phyloP scores from a whole-genome alignment of 306 rosid genomes.

The Medicago ruthenica region DNA sequence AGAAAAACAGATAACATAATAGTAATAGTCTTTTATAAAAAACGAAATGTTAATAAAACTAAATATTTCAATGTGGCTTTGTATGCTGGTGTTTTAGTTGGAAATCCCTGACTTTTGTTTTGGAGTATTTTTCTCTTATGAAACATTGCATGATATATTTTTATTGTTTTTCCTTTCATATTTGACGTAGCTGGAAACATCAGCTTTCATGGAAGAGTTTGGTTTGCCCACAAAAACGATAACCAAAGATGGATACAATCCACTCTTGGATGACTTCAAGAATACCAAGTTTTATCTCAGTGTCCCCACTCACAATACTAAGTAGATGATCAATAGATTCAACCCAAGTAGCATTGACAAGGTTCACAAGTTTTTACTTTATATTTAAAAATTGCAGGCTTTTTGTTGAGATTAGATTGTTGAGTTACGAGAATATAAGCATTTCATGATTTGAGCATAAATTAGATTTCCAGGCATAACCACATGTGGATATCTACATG shows the following conservation, averaged over 20 bases:
- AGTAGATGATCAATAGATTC: conserved; percentile 47
- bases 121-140: conserved; percentile 21
- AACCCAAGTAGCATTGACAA: conserved; percentile 34
- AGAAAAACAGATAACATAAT: conserved; percentile 9
- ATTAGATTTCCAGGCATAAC: background rate
- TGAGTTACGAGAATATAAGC: conserved; percentile 5
- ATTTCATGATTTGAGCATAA: conserved; percentile 9
- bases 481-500: background rate
- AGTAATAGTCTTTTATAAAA: conserved; percentile 4
- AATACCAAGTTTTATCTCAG: conserved; percentile 89
- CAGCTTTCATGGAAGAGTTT: conserved; percentile 98
- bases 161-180: background rate
- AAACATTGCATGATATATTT: conserved; percentile 1
- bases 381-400: background rate
- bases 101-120: background rate
- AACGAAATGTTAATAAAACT: background rate
- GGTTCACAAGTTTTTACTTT: conserved; percentile 10
- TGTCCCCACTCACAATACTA: conserved; percentile 84
- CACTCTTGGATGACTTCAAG: conserved; percentile 91
- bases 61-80: background rate
- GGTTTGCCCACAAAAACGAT: conserved; percentile 88
- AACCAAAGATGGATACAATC: conserved; percentile 93
- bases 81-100: background rate
- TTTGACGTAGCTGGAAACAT: conserved; percentile 77
- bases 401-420: conserved; percentile 8